A percentile compares a stretch with the other conserved stretches of the same genome.
phyloP scores from a whole-genome alignment of 202 grass and related monocot genomes.

The Setaria italica region DNA sequence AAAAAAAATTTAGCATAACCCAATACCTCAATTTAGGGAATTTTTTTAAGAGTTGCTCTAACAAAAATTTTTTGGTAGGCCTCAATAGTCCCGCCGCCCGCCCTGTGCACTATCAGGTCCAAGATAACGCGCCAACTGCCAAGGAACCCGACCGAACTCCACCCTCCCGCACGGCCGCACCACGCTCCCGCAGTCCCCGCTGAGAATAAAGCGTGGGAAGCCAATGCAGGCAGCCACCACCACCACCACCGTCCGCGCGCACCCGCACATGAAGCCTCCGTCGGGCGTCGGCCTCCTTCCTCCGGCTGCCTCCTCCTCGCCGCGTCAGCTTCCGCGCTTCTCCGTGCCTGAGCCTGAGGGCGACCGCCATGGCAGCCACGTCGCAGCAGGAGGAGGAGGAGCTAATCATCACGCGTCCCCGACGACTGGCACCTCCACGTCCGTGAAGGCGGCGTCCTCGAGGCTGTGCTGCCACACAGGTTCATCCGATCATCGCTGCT shows the following conservation, averaged over 20 bases:
- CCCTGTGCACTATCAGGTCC: no score
- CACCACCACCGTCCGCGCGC: neutral
- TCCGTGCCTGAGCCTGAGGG: neutral
- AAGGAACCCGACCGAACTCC: neutral
- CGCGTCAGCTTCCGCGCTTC: neutral
- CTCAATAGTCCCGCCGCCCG: no score
- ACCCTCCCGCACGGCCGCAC: neutral
- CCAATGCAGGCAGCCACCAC: conserved; percentile 38
- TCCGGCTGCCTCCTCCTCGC: neutral
- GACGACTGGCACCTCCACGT: conserved; percentile 98
- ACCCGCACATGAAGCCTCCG: neutral
- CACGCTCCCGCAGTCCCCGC: neutral
- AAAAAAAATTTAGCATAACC: no score
- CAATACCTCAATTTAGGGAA: no score
- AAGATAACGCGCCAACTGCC: no score
- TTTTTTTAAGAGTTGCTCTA: no score
- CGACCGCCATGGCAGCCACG: conserved; percentile 42
- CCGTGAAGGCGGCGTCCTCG: conserved; percentile 68
- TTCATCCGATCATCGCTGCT: neutral
- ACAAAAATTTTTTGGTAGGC: no score
- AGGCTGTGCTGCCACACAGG: conserved; percentile 78
- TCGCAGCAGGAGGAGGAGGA: conserved; percentile 35
- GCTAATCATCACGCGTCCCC: conserved; percentile 68
- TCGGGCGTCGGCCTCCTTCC: neutral
- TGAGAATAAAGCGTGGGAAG: conserved; percentile 10